Evolutionary conservation across 2,329 filamentous ascomycete genomes (phyloP).

Genomic region (Claviceps sorghi): DNA sequence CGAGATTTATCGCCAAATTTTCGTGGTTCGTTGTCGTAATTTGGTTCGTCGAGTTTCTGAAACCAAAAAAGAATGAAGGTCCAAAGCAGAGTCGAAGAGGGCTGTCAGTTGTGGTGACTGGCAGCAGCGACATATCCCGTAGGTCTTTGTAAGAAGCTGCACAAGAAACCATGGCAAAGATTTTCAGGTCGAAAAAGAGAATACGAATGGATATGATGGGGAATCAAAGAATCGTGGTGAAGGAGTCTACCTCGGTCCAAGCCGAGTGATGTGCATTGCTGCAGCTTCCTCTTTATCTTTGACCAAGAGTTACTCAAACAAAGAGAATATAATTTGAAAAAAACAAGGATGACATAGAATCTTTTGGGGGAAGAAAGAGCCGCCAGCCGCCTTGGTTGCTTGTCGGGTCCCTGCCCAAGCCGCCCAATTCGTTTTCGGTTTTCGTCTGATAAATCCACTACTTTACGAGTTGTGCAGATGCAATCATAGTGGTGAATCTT

Average conservation of each 20-base stretch:
- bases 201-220: slow-evolving; percentile 10
- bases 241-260: slow-evolving; percentile 30
- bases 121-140: neutral
- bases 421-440: slow-evolving; percentile 31
- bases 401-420: slow-evolving; percentile 29
- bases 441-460: slow-evolving; percentile 23
- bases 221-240: slow-evolving; percentile 10
- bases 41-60: slow-evolving; percentile 29
- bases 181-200: neutral
- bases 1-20: slow-evolving; percentile 15
- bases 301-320: slow-evolving; percentile 14
- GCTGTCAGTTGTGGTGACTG: too few relatives aligned
- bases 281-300: slow-evolving; percentile 42
- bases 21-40: slow-evolving; percentile 30
- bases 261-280: slow-evolving; percentile 47
- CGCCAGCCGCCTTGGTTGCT: slow-evolving; percentile 30
- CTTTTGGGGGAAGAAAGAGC: slow-evolving; percentile 6
- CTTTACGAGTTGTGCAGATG: neutral
- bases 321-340: slow-evolving; percentile 14
- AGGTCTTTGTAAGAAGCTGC: too few relatives aligned
- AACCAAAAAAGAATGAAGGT: slow-evolving; percentile 17
- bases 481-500: too few relatives aligned
- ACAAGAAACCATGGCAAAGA: too few relatives aligned
- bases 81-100: neutral
- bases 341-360: slow-evolving; percentile 13